phyloP scores from a whole-genome alignment of 306 rosid species.

The Sesbania bispinosa region DNA sequence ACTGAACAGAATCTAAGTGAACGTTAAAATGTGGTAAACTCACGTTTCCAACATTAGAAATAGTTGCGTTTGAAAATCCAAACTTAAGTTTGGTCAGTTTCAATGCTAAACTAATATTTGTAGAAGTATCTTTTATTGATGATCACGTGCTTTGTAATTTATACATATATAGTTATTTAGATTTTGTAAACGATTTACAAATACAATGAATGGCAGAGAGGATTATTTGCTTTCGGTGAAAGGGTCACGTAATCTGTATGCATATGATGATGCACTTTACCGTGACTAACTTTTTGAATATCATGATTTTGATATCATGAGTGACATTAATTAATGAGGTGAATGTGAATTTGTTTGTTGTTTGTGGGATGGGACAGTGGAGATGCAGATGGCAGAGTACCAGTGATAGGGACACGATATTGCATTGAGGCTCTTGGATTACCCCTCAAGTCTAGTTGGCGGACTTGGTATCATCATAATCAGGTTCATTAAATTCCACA shows the following conservation, averaged over 20 bases:
- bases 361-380: conserved; percentile 47
- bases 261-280: not conserved
- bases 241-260: conserved; percentile 29
- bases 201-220: conserved; percentile 2
- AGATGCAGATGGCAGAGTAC: conserved; percentile 55
- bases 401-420: conserved; percentile 53
- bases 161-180: no score
- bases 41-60: no score
- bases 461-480: conserved; percentile 45
- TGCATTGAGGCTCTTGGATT: conserved; percentile 48
- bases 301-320: conserved; percentile 7
- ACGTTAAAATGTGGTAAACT: no score
- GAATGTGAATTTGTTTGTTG: not conserved
- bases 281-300: not conserved
- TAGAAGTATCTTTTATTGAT: no score
- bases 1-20: no score
- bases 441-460: conserved; percentile 43
- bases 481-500: no score
- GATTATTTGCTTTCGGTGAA: conserved; percentile 17
- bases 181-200: not conserved
- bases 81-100: no score
- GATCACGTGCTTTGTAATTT: not conserved
- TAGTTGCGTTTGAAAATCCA: no score
- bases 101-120: no score
- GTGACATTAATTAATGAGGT: not conserved